These are phyloP conservation scores for Phytophthora europaea DNA, from an alignment of 352 stramenopile species.

Conservation along the genomic window DNA sequence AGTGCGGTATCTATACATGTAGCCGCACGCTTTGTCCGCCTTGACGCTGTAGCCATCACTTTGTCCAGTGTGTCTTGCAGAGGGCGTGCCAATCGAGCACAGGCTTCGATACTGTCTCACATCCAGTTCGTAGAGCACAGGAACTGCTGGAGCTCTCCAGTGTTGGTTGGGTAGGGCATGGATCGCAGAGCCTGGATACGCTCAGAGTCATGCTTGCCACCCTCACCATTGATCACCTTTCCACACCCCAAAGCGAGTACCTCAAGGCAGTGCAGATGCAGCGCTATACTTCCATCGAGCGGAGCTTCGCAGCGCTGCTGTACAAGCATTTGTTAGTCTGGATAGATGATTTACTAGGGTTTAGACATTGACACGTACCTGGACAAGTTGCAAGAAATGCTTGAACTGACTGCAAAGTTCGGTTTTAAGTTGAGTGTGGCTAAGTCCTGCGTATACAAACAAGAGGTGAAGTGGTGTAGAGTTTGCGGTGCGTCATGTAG, in stretches of 20 bases:
- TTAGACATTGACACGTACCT: constrained; percentile 6
- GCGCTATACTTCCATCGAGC: constrained; percentile 30
- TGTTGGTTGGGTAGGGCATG: constrained; percentile 6
- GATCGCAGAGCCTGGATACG: not conserved
- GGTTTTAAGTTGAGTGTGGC: constrained; percentile 34
- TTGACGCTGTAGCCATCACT: not conserved
- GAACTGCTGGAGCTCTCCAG: constrained; percentile 17
- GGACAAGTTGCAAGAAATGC: constrained; percentile 28
- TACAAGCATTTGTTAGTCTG: constrained; percentile 23
- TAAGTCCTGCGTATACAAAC: constrained; percentile 34
- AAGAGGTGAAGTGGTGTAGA: constrained; percentile 37
- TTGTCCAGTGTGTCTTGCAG: constrained; percentile 9
- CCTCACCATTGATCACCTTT: constrained; percentile 18
- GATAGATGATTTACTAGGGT: too few species aligned
- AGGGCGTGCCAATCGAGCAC: constrained; percentile 1
- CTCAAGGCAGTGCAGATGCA: constrained; percentile 29
- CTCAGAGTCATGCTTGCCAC: constrained; percentile 17
- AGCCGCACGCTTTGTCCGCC: constrained; percentile 12
- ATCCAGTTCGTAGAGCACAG: constrained; percentile 26
- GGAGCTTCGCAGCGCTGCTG: constrained; percentile 6
- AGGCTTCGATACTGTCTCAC: constrained; percentile 10
- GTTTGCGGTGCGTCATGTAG: constrained; percentile 34
- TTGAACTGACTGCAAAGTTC: constrained; percentile 24
- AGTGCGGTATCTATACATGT: constrained; percentile 1
- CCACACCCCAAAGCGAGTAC: constrained; percentile 37